Evolutionary conservation across 108 stramenopile genomes (phyloP), one percentile per base, ranked within the genome.

Genomic region (Nitzschia putrida): DNA sequence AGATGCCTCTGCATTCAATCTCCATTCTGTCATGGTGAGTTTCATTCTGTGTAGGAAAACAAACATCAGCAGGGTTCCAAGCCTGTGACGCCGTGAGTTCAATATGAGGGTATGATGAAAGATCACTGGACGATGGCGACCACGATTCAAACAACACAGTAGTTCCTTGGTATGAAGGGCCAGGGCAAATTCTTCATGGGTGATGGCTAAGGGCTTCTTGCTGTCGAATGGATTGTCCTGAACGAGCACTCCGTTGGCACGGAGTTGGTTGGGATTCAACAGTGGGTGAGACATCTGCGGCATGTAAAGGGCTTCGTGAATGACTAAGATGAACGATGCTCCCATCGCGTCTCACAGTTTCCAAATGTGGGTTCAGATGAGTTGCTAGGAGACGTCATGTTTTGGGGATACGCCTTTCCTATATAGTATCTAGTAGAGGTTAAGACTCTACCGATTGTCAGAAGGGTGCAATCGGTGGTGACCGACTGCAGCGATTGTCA

Each of bases 221-320:
- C n/a, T n/a, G n/a, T n/a, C n/a, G 11, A 11, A 13, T 11, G n/a
- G 80, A 4, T 12, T 45, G 1, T 80, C 80, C 21, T 68, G 23
- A 2, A 80, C 80, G 4, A 22, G n/a, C 21, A 74, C 7, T 2
- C 75, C 80, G 29, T 50, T 41, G 14, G 69, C 73, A 0, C 79
- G 3, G 8, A 80, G 9, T 13, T 66, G 21, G 47, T 73, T 68
- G 2, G 79, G 79, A 2, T 55, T 56, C 8, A 81, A 37, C n/a
- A 25, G 75, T 37, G 23, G 69, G 67, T 51, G 77, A 22, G 3
- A 68, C 26, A 74, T 74, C 66, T n/a, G 47, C 8, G 23, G 13
- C 3, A 81, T 20, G 49, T 73, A 69, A 6, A 81, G 26, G 0
- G 80, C 76, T 11, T 81, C 38, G 4, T 49, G 25, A 20, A 73